Evolutionary conservation across 2,329 filamentous ascomycete genomes (phyloP), one percentile per base, ranked within the genome.

Genomic region (Camptophora hylomeconis): DNA sequence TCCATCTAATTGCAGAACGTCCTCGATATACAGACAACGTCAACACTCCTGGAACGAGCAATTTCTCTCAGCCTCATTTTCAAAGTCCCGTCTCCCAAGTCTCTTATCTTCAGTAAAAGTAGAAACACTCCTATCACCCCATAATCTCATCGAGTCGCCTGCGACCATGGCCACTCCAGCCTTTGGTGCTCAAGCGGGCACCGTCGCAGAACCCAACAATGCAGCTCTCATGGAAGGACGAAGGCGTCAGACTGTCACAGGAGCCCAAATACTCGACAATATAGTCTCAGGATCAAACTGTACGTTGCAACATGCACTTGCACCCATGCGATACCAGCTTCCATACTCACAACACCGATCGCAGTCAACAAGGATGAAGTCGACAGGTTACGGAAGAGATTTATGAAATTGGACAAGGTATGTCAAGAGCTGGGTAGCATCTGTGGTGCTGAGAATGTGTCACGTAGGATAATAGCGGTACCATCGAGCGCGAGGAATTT

Each of bases 361-460:
- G 20, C 48, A 95, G 87, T 98, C 65, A 82, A 98, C 64, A 78
- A 81, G 56, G 89, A 98, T 50, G 89, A 98, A 58, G 84, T 98
- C 36, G 89, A 95, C 54, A 74, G 89, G 49, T 67, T 98, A 53
- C 73, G 84, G 51, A 98, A 98, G 66, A 74, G 87, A 38, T 98
- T 98, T 53, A 95, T 95, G 87, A 98, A 98, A 63, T 67, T 98
- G 36, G 89, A 98, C 60, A 95, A 94, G 72, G 87, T 89, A 28
- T 33, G 47, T 27, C 7, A 13, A 7, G 11, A 7, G 7, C 12
- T 11, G n/a, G 5, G 7, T 11, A 17, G 8, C n/a, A 8, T 16
- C 14, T 9, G 5, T 19, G 5, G 18, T 14, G 13, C 5, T 17
- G 16, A 9, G 25, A 24, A 30, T 28, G 17, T 24, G 15, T 8